Conservation (phyloP, 129 eudicot species). For the Lactuca saligna region DNA sequence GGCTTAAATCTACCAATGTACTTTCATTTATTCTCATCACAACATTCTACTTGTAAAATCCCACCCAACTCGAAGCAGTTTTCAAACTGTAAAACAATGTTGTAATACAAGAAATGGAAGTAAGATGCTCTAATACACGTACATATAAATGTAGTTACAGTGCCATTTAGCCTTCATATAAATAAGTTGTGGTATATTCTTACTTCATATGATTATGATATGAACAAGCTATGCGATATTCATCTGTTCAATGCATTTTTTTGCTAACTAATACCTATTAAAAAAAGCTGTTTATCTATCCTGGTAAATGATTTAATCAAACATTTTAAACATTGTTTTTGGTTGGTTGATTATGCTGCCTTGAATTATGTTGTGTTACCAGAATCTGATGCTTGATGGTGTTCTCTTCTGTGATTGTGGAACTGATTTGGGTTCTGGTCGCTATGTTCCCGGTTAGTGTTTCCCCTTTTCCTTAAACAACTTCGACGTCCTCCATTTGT, state of each 20-base stretch:
- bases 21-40: not conserved
- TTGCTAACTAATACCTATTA: too few relatives aligned
- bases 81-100: not conserved
- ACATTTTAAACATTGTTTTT: constrained; percentile 1
- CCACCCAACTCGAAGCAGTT: not conserved
- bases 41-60: not conserved
- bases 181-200: too few relatives aligned
- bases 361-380: constrained; percentile 21
- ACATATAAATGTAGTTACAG: too few relatives aligned
- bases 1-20: too few relatives aligned
- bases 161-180: too few relatives aligned
- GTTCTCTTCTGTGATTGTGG: constrained; percentile 87
- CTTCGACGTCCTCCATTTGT: too few relatives aligned
- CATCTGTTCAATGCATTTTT: too few relatives aligned
- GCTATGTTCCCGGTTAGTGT: constrained; percentile 92
- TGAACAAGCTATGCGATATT: too few relatives aligned
- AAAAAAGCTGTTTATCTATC: too few relatives aligned
- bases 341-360: not conserved
- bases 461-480: not conserved
- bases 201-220: too few relatives aligned
- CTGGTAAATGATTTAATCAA: not conserved
- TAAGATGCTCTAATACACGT: too few relatives aligned
- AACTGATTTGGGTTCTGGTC: constrained; percentile 89
- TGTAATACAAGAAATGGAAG: too few relatives aligned
- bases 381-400: constrained; percentile 79